Base-by-base conservation (phyloP, 176 grass and related monocot genomes). In the Musa troglodytarum region DNA sequence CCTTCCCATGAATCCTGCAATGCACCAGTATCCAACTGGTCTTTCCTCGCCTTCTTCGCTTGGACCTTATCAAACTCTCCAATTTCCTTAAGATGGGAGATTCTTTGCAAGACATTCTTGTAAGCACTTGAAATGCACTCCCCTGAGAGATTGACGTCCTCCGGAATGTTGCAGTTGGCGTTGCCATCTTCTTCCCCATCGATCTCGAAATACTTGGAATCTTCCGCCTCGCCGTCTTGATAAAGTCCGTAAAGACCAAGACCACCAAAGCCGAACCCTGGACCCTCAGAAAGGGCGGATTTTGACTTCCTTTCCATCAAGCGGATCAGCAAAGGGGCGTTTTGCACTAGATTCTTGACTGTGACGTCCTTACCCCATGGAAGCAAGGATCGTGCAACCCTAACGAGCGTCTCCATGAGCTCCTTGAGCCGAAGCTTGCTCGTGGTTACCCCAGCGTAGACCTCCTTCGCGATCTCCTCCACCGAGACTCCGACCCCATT, bases 291-390 rank as follows among this genome's bases (percentile, higher is more conserved):
- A 14, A 85, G 73, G 5, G 81, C 68, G 0, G 84, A 84, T 17
- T 83, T 78, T 10, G 90, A 81, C 49, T 65, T 79, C 73, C 85
- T 82, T 82, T 85, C 80, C 90, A 93, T 89, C 69, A 93, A 78
- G 34, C 87, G 79, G 20, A 93, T 83, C 65, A 93, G 51, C 51
- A 89, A 29, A 1, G 82, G 84, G 1, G 87, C 84, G 50, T 85
- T 93, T 49, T 81, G 82, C 13, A 82, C 73, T 9, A 93, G 74
- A 73, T 93, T 93, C 54, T 83, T 84, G 14, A 78, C 72, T 10
- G 85, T 89, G 59, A 93, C 82, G 66, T 93, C 90, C 11, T 74
- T 61, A 0, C 90, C 87, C 90, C 90, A 89, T 0, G 90, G 90
- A n/a, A 93, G 84, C 82, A 89, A 28, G 57, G 77, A 57, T 16